Evolutionary conservation across 805 yeast species (phyloP).

Genomic region (Candida verbasci): DNA sequence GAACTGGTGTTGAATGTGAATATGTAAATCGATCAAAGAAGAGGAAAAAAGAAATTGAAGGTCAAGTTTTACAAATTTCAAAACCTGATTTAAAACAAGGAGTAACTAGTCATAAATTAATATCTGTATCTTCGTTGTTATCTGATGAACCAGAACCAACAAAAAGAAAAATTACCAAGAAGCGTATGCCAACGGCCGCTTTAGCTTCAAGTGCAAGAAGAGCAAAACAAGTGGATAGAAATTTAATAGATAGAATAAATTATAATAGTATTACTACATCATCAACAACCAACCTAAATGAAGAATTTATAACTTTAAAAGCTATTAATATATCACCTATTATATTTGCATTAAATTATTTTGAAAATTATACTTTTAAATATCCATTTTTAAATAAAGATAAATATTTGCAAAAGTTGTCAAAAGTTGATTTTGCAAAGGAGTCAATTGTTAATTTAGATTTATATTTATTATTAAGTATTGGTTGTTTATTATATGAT

Average conservation of each 20-base stretch:
- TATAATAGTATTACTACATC: neutral
- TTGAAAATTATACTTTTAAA: slow-evolving; percentile 31
- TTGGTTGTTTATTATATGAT: slow-evolving; percentile 36
- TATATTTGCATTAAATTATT: slow-evolving; percentile 30
- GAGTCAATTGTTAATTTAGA: slow-evolving; percentile 37
- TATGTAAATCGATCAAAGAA: slow-evolving; percentile 29
- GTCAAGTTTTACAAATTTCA: slow-evolving; percentile 3
- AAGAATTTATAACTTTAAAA: slow-evolving; percentile 34
- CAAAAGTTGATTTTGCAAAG: slow-evolving; percentile 23
- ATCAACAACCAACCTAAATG: slow-evolving; percentile 12
- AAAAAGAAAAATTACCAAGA: neutral
- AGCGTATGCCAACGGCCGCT: slow-evolving; percentile 5
- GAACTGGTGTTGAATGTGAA: slow-evolving; percentile 32
- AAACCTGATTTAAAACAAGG: slow-evolving; percentile 3
- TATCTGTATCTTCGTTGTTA: slow-evolving; percentile 20
- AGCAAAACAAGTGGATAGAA: slow-evolving; percentile 4
- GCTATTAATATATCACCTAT: slow-evolving; percentile 26
- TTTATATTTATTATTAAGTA: slow-evolving; percentile 33
- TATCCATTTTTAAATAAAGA: slow-evolving; percentile 31
- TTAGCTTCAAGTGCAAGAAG: slow-evolving; percentile 6
- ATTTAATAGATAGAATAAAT: slow-evolving; percentile 5
- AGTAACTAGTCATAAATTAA: slow-evolving; percentile 16
- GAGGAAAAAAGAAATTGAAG: slow-evolving; percentile 11
- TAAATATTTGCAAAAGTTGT: slow-evolving; percentile 17
- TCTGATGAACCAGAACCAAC: slow-evolving; percentile 8